Evolutionary conservation across 2,329 filamentous ascomycete genomes (phyloP).

Genomic region (Aspergillus melleus): DNA sequence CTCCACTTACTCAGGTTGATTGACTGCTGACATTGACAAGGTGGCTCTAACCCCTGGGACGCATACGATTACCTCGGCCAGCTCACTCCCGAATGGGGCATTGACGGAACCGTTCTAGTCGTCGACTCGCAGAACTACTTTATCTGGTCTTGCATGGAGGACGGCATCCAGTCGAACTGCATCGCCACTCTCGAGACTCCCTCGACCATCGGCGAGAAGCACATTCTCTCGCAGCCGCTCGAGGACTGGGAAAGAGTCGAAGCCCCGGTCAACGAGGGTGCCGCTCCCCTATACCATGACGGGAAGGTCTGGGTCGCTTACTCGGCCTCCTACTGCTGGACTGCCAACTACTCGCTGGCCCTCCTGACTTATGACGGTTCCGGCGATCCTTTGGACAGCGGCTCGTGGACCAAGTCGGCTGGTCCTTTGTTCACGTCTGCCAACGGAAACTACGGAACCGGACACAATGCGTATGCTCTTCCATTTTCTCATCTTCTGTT

Average conservation of each 20-base stretch:
- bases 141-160: conserved; percentile 54
- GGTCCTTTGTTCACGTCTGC: conserved; percentile 54
- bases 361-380: conserved; percentile 55
- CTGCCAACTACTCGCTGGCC: conserved; percentile 54
- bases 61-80: conserved; percentile 51
- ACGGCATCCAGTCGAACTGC: conserved; percentile 22
- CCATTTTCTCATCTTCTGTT: not conserved
- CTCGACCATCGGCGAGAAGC: conserved; percentile 42
- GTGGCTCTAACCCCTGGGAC: conserved; percentile 55
- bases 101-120: conserved; percentile 57
- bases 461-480: conserved; percentile 45
- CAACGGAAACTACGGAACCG: conserved; percentile 59
- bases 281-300: conserved; percentile 54
- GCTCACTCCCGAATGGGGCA: conserved; percentile 52
- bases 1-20: not conserved
- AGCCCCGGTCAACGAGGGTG: conserved; percentile 57
- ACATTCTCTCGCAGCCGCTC: conserved; percentile 54
- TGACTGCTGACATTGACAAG: conserved; percentile 19
- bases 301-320: conserved; percentile 56
- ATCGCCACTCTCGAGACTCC: conserved; percentile 15
- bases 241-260: conserved; percentile 53
- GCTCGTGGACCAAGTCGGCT: conserved; percentile 53
- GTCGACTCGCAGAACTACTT: conserved; percentile 53
- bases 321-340: conserved; percentile 60
- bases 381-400: conserved; percentile 46